Conservation (phyloP, 129 eudicot genomes). For the Flaveria linearis region DNA sequence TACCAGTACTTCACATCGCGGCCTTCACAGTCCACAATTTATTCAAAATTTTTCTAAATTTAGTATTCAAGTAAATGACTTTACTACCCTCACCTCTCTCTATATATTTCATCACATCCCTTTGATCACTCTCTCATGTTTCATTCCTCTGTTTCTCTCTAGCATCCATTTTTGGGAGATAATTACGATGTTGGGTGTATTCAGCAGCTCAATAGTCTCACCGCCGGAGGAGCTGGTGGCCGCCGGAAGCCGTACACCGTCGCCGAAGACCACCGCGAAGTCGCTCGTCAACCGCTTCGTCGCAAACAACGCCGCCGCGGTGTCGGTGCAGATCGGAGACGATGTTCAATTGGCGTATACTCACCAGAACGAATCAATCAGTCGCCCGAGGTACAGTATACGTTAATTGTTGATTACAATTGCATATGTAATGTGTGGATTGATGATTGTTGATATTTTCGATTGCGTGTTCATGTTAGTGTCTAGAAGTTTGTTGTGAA, state of each 20-base stretch:
- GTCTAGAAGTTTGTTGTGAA: no score
- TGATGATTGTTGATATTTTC: no score
- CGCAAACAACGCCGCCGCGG: slow-evolving; percentile 58
- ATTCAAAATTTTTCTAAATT: background rate
- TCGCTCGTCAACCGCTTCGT: slow-evolving; percentile 72
- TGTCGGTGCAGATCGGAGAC: slow-evolving; percentile 71
- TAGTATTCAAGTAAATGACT: slow-evolving; percentile 32
- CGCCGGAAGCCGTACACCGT: slow-evolving; percentile 96
- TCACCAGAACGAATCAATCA: slow-evolving; percentile 66
- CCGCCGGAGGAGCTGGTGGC: slow-evolving; percentile 98
- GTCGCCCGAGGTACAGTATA: slow-evolving; percentile 67
- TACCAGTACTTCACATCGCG: no score
- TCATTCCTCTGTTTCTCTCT: slow-evolving; percentile 12
- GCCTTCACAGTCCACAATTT: background rate
- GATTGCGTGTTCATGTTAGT: background rate
- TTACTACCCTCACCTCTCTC: slow-evolving; percentile 35
- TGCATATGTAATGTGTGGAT: background rate
- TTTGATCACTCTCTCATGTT: slow-evolving; percentile 44
- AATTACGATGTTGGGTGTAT: slow-evolving; percentile 77
- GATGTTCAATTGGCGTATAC: slow-evolving; percentile 78
- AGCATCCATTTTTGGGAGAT: background rate
- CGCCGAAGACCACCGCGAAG: slow-evolving; percentile 73
- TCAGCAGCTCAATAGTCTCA: slow-evolving; percentile 76
- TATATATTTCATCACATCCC: slow-evolving; percentile 39
- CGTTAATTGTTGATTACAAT: background rate